Evolutionary conservation across 129 eudicot genomes (phyloP).

Genomic region (Lactuca saligna): DNA sequence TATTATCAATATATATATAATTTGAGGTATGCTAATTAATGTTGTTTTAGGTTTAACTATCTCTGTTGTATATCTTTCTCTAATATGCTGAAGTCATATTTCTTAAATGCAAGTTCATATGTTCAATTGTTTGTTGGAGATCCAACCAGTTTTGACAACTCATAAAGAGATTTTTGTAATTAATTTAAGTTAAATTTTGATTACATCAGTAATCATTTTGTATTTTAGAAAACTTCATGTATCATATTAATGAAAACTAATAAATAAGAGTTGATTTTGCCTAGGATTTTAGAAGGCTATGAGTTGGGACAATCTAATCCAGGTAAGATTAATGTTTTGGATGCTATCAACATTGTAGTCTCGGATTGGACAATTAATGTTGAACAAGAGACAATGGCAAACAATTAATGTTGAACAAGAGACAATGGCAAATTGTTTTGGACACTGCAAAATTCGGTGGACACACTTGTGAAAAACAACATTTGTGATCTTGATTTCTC

Average conservation of each 20-base stretch:
- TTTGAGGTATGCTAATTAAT: conserved; percentile 29
- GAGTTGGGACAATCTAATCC: not conserved
- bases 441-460: not conserved
- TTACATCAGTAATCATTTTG: too few species aligned
- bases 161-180: not conserved
- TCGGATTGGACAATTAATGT: not conserved
- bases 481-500: too few species aligned
- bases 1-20: not conserved
- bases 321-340: too few species aligned
- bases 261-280: not conserved
- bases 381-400: not conserved
- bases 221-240: too few species aligned
- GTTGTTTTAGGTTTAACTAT: conserved; percentile 27
- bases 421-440: not conserved
- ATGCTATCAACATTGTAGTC: not conserved
- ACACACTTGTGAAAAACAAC: too few species aligned
- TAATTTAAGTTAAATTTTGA: too few species aligned
- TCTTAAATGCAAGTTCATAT: not conserved
- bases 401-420: not conserved
- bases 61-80: conserved; percentile 33
- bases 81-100: conserved; percentile 25
- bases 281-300: not conserved
- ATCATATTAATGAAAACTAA: not conserved
- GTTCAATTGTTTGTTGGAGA: not conserved
- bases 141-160: conserved; percentile 16